A percentile compares a stretch with the other conserved stretches of the same genome.
These are phyloP conservation scores for Sugiyamaella smithiae DNA, from an alignment of 805 yeast species.

Conservation along the genomic window DNA sequence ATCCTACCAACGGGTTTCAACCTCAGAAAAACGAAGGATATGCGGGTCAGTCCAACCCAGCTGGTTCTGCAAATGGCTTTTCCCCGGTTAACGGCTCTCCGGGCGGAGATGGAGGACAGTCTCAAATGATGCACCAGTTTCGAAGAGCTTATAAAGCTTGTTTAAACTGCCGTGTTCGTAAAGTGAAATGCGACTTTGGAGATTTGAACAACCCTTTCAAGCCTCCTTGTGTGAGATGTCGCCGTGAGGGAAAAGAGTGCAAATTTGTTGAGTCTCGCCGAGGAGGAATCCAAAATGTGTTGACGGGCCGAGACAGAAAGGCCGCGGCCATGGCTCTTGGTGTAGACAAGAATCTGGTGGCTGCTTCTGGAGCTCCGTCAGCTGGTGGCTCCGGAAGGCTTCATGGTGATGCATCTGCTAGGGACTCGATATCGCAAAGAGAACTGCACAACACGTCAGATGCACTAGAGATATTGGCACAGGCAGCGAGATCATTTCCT, in stretches of 20 bases:
- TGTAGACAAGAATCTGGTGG: conserved; percentile 2
- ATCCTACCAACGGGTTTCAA: neutral
- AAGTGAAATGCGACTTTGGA: conserved; percentile 85
- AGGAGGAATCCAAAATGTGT: conserved; percentile 46
- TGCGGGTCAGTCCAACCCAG: neutral
- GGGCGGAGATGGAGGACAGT: neutral
- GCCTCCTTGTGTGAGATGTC: conserved; percentile 85
- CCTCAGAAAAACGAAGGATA: neutral
- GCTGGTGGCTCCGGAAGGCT: neutral
- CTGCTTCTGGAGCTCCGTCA: conserved; percentile 1
- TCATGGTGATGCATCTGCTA: neutral
- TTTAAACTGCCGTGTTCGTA: conserved; percentile 76
- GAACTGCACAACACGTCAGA: conserved; percentile 38
- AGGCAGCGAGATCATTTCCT: conserved; percentile 36
- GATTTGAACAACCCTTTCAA: conserved; percentile 64
- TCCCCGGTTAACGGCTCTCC: too few species aligned
- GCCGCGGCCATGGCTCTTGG: conserved; percentile 29
- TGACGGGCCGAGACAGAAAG: conserved; percentile 47
- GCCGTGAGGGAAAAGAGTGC: conserved; percentile 79
- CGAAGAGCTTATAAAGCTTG: conserved; percentile 78
- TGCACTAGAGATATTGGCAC: conserved; percentile 39
- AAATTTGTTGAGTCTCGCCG: conserved; percentile 60
- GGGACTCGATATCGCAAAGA: conserved; percentile 20
- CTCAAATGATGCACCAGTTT: neutral
- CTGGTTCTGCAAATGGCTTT: too few species aligned